Evolutionary conservation across 345 rosid genomes (phyloP), one percentile per base, ranked within the genome.

Genomic region (Carallia brachiata): DNA sequence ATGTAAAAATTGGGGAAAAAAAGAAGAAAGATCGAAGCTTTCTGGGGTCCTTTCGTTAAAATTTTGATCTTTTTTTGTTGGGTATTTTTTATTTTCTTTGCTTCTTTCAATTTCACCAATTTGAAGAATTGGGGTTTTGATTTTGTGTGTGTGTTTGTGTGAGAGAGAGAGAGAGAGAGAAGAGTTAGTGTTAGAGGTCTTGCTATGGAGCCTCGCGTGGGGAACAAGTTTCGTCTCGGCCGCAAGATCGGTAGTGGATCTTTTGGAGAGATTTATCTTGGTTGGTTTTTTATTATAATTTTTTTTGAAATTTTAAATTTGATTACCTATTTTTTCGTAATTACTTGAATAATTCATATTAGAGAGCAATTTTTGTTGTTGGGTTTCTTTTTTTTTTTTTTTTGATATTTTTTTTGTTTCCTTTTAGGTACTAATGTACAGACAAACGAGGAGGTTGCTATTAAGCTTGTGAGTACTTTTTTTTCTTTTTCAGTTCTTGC

Each of bases 171-270:
- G 37, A 40, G 64, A 27, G 55, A 32, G 36, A 30, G 58, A 13
- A 4, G 16, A 39, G 44, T 31, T 27, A 53, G 48, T 28, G 50
- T 50, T 50, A 40, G 10, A 9, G 50, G 16, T 27, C 34, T 4
- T 52, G 15, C 36, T 39, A 93, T 91, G 98, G 98, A 93, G 73
- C 92, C 92, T 2, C 82, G 89, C 52, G 90, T 95, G 23, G 98
- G 92, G 31, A 90, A 89, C 76, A 92, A 92, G 89, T 95, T 89
- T 79, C 84, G 89, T 57, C 89, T 92, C 36, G 98, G 99, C 70
- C 76, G 91, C 17, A 95, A 92, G 94, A 95, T 95, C 86, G 99
- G 98, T 31, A 81, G 98, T 78, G 99, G 99, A 77, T 95, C 99
- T 39, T 95, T 95, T 64, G 99, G 99, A 66, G 98, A 95, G 91